These are phyloP conservation scores for Pythium brachiatum DNA, from an alignment of 352 stramenopile genomes.

Conservation along the genomic window DNA sequence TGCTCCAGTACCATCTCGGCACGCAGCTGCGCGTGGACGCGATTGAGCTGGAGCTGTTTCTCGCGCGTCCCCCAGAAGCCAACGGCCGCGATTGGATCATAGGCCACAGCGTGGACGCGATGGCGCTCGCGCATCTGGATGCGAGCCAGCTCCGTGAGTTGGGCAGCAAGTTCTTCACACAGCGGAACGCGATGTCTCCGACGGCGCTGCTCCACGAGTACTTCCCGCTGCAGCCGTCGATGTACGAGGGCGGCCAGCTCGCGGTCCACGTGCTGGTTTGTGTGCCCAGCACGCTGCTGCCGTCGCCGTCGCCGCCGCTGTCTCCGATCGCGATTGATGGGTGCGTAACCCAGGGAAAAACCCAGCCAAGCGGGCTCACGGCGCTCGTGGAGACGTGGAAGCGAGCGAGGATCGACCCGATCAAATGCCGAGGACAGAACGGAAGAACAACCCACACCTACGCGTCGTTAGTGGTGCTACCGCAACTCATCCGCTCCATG, in stretches of 20 bases:
- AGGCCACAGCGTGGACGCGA: neutral
- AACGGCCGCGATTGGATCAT: constrained; percentile 2
- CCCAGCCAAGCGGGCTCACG: neutral
- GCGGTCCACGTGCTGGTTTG: constrained; percentile 14
- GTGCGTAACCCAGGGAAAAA: neutral
- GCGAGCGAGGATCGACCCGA: neutral
- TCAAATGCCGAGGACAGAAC: neutral
- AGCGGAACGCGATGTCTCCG: neutral
- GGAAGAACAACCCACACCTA: too few relatives aligned
- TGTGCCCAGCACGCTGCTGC: neutral
- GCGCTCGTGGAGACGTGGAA: neutral
- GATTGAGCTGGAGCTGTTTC: constrained; percentile 12
- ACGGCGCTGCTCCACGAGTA: neutral
- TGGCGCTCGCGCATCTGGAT: neutral
- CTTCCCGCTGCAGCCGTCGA: constrained; percentile 12
- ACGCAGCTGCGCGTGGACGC: neutral
- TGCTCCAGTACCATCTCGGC: constrained; percentile 9
- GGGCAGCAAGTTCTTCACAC: neutral
- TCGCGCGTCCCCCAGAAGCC: constrained; percentile 1
- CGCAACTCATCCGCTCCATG: neutral
- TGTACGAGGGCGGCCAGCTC: neutral
- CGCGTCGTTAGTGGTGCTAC: neutral
- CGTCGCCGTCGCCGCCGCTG: neutral
- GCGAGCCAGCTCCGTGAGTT: neutral
- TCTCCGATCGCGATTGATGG: neutral